phyloP scores from a whole-genome alignment of 2,329 filamentous ascomycete genomes.

The Cordyceps militaris region DNA sequence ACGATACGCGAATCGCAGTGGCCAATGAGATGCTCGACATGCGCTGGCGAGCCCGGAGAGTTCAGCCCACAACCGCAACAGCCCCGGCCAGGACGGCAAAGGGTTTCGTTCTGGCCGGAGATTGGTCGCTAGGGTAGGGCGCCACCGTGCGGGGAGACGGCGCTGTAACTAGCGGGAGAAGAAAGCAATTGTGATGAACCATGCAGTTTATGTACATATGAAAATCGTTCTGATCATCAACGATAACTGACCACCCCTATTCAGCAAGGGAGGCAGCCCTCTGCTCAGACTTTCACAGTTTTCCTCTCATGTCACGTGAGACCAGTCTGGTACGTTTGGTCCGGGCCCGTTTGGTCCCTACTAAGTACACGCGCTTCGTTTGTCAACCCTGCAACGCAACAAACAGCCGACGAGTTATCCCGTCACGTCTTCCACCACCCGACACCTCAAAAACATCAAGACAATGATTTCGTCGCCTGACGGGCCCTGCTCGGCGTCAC shows the following conservation, averaged over 20 bases:
- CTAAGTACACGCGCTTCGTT: no score
- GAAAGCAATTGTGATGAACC: not conserved
- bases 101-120: constrained; percentile 1
- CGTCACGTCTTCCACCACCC: not conserved
- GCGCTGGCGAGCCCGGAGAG: not conserved
- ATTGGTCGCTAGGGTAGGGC: constrained; percentile 2
- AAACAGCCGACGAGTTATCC: no score
- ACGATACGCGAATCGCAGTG: not conserved
- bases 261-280: not conserved
- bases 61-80: constrained; percentile 2
- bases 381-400: not conserved
- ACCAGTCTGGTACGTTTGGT: no score
- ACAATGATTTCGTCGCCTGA: constrained; percentile 8
- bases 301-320: no score
- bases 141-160: constrained; percentile 5
- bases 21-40: not conserved
- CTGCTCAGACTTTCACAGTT: no score
- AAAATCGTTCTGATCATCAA: no score
- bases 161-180: not conserved
- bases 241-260: not conserved
- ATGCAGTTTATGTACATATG: not conserved
- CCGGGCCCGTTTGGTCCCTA: no score
- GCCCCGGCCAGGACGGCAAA: constrained; percentile 2
- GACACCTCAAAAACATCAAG: not conserved
- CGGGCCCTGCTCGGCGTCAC: constrained; percentile 11